These are phyloP conservation scores for Cladosporium colombiae DNA, from an alignment of 2,329 filamentous ascomycete species.

Conservation along the genomic window DNA sequence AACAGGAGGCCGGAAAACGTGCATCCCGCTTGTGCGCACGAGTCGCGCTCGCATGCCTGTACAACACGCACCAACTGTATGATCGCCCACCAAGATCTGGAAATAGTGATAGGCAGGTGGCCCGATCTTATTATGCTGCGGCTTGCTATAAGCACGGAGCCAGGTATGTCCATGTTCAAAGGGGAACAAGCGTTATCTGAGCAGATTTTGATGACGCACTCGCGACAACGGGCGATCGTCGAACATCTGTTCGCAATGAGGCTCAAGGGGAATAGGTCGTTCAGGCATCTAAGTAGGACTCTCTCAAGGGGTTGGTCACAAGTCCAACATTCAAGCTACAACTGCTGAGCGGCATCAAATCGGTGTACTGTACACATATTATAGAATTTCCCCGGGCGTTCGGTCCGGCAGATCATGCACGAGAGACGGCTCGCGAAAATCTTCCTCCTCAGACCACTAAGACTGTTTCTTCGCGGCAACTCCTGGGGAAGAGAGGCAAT, in stretches of 20 bases:
- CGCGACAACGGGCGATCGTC: neutral
- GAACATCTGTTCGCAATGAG: neutral
- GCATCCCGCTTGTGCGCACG: neutral
- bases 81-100: neutral
- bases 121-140: neutral
- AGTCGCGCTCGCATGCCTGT: neutral
- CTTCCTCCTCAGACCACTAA: neutral
- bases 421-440: neutral
- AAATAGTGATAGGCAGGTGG: neutral
- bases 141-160: neutral
- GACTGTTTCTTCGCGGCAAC: neutral
- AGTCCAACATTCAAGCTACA: neutral
- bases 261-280: neutral
- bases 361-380: neutral
- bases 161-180: neutral
- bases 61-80: neutral
- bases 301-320: neutral
- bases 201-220: neutral
- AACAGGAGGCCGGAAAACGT: neutral
- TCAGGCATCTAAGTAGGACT: neutral
- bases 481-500: neutral
- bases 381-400: neutral
- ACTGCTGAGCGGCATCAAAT: neutral
- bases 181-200: neutral
- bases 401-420: slow-evolving; percentile 4